These are phyloP conservation scores for Pichia cephalocereana DNA, from an alignment of 805 yeast genomes.

Conservation along the genomic window DNA sequence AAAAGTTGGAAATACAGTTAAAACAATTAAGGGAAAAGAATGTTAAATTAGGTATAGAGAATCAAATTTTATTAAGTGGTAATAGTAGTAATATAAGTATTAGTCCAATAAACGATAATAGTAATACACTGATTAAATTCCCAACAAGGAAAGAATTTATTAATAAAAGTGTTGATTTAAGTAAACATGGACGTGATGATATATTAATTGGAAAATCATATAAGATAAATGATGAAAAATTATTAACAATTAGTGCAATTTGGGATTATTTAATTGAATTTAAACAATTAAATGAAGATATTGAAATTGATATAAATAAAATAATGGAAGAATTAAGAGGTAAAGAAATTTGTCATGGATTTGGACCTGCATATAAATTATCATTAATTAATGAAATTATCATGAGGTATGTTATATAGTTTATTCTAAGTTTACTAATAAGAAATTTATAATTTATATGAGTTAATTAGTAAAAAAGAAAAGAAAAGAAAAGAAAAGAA, in stretches of 20 bases:
- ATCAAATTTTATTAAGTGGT: constrained; percentile 29
- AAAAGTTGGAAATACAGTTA: constrained; percentile 31
- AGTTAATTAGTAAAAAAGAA: too few relatives aligned
- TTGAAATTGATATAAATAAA: constrained; percentile 43
- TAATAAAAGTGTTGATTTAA: constrained; percentile 15
- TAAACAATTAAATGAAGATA: constrained; percentile 38
- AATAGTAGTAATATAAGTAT: neutral
- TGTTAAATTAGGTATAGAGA: constrained; percentile 50
- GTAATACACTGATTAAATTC: constrained; percentile 11
- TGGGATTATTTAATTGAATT: constrained; percentile 66
- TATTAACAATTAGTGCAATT: constrained; percentile 66
- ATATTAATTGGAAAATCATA: constrained; percentile 10
- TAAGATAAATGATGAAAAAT: constrained; percentile 29
- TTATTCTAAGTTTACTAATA: too few relatives aligned
- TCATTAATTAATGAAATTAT: constrained; percentile 33
- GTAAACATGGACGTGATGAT: constrained; percentile 1
- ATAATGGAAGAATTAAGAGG: constrained; percentile 58
- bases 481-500: constrained; percentile 14
- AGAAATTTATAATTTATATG: too few relatives aligned
- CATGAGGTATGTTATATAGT: constrained; percentile 6
- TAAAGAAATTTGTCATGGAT: constrained; percentile 67
- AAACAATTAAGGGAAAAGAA: constrained; percentile 42
- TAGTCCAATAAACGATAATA: neutral
- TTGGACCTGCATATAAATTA: constrained; percentile 60
- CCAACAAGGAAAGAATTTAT: constrained; percentile 15